phyloP scores from a whole-genome alignment of 202 grass and related monocot genomes.

The Elaeis oleifera region DNA sequence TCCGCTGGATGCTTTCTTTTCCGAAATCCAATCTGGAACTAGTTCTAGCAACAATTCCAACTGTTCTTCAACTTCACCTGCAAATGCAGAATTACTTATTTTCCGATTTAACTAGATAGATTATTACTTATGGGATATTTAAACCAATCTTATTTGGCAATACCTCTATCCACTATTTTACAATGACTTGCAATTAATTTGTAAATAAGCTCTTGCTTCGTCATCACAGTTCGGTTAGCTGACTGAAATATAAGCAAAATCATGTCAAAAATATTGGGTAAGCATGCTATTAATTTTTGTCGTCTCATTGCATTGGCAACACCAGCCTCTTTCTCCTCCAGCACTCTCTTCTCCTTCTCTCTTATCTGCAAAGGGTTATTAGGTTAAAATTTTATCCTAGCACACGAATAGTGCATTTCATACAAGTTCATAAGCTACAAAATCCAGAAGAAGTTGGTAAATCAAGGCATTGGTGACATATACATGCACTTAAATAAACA shows the following conservation, averaged over 20 bases:
- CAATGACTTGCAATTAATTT: slow-evolving; percentile 55
- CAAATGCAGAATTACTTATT: slow-evolving; percentile 8
- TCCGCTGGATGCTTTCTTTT: slow-evolving; percentile 32
- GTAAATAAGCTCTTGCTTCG: slow-evolving; percentile 69
- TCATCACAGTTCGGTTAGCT: slow-evolving; percentile 55
- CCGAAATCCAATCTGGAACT: slow-evolving; percentile 66
- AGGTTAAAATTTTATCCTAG: neutral
- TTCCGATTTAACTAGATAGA: too few relatives aligned
- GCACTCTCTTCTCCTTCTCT: slow-evolving; percentile 50
- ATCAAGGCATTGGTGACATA: neutral
- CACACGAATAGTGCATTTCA: too few relatives aligned
- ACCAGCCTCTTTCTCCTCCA: slow-evolving; percentile 44
- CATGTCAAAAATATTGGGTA: slow-evolving; percentile 56
- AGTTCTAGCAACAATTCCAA: slow-evolving; percentile 55
- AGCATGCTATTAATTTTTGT: slow-evolving; percentile 58
- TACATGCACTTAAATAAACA: too few relatives aligned
- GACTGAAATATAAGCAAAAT: slow-evolving; percentile 64
- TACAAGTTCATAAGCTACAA: neutral
- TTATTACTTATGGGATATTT: too few relatives aligned
- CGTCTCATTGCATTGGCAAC: slow-evolving; percentile 47
- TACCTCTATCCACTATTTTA: slow-evolving; percentile 68
- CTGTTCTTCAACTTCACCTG: slow-evolving; percentile 74
- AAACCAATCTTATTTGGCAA: neutral
- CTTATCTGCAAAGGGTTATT: slow-evolving; percentile 39
- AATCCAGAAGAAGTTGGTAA: neutral